Evolutionary conservation across 768 basidiomycete genomes (phyloP), one percentile per base, ranked within the genome.

Genomic region (Lactarius quietus): DNA sequence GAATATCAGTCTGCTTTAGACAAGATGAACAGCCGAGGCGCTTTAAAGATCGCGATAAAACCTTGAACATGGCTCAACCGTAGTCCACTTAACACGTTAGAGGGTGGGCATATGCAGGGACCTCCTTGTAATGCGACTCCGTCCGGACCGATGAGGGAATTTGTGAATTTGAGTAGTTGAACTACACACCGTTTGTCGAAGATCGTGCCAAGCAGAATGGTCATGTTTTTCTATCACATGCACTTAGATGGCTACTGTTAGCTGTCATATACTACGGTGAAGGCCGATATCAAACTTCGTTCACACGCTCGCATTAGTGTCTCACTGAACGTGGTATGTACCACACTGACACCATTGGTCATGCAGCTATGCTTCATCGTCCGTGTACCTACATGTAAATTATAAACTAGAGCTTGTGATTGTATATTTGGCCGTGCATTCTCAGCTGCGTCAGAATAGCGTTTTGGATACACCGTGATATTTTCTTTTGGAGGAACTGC

Each of bases 1-100:
- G 84, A 88, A 58, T 88, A 83, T 73, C 84, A 87, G 73, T 77
- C 82, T 68, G 87, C 86, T 23, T 73, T 89, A 51, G 86, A 88
- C 71, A 86, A 83, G 78, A 81, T 89, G 83, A 82, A 81, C 62
- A 84, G 82, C 67, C 79, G 82, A 62, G 76, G 77, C 1, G 81
- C 82, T n/a, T 70, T 84, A 12, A 84, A 84, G 74, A 78, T 84
- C 58, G 82, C 77, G 7, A 78, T 84, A 28, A 82, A 80, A 70
- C 81, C 81, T n/a, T 76, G 69, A 76, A 41, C 26, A 26, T 48
- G 45, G 23, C 45, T 48, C 10, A 23, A 23, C 12, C 23, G 23
- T 48, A 23, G 23, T 15, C 48, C 26, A 51, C 48, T 26, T 51
- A 6, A 26, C 48, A 26, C 26, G 14, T 41, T 41, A 18, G 41